phyloP scores from a whole-genome alignment of 805 yeast species.

The Spathaspora gorwiae region DNA sequence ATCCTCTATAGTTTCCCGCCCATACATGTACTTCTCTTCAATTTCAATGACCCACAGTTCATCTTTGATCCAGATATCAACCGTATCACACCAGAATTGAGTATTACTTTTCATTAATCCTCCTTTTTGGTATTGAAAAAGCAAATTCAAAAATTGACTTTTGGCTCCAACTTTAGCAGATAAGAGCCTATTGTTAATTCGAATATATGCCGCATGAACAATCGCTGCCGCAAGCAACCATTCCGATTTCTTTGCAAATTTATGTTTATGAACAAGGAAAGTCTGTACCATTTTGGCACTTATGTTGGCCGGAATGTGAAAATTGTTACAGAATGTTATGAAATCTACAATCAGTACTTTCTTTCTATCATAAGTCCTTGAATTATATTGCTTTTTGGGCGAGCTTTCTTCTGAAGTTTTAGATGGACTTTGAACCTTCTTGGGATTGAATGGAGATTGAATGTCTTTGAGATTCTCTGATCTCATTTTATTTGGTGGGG shows the following conservation, averaged over 20 bases:
- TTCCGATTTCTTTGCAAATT: conserved; percentile 50
- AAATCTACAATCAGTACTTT: conserved; percentile 31
- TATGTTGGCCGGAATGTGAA: conserved; percentile 53
- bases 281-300: conserved; percentile 49
- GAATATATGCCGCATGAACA: conserved; percentile 52
- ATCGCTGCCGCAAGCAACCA: conserved; percentile 72
- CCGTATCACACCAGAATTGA: conserved; percentile 48
- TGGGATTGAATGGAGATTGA: conserved; percentile 26
- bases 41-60: conserved; percentile 61
- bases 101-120: conserved; percentile 47
- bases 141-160: conserved; percentile 43
- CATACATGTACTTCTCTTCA: conserved; percentile 40
- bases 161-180: conserved; percentile 46
- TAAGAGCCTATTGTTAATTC: conserved; percentile 48
- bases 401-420: background rate
- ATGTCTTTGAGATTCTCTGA: conserved; percentile 12
- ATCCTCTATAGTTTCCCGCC: conserved; percentile 17
- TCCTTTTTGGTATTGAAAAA: conserved; percentile 53
- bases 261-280: conserved; percentile 46
- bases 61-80: conserved; percentile 49
- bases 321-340: conserved; percentile 53
- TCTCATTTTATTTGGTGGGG: background rate
- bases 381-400: conserved; percentile 1
- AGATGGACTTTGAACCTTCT: conserved; percentile 3
- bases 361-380: conserved; percentile 14